Evolutionary conservation across 352 stramenopile species (phyloP).

Genomic region (Sclerospora graminicola): DNA sequence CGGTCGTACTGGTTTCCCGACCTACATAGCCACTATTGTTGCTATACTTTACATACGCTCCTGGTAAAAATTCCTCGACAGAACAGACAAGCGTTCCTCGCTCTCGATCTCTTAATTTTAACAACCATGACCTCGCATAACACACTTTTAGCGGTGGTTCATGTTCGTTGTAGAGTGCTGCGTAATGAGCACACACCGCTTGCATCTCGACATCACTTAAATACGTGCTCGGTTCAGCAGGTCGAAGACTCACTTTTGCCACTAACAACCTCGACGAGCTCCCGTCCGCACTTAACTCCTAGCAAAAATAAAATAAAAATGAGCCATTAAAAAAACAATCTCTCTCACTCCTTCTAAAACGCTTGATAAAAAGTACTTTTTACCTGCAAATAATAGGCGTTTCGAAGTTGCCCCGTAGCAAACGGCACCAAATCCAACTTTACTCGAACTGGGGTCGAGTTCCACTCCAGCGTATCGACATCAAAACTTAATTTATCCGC

Average conservation of each 20-base stretch:
- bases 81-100: slow-evolving; percentile 55
- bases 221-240: slow-evolving; percentile 59
- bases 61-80: slow-evolving; percentile 66
- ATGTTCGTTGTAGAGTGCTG: slow-evolving; percentile 79
- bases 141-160: slow-evolving; percentile 74
- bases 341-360: not conserved
- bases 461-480: slow-evolving; percentile 73
- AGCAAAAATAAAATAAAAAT: not conserved
- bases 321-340: not conserved
- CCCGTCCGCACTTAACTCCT: slow-evolving; percentile 29
- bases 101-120: slow-evolving; percentile 53
- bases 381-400: slow-evolving; percentile 68
- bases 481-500: slow-evolving; percentile 79
- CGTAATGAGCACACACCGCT: slow-evolving; percentile 79
- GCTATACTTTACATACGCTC: slow-evolving; percentile 82
- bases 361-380: not conserved
- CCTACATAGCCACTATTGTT: slow-evolving; percentile 83
- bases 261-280: slow-evolving; percentile 38
- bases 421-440: slow-evolving; percentile 77
- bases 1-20: slow-evolving; percentile 64
- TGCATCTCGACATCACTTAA: slow-evolving; percentile 86
- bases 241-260: slow-evolving; percentile 64
- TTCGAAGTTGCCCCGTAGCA: slow-evolving; percentile 67
- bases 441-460: slow-evolving; percentile 42
- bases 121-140: slow-evolving; percentile 68